Conservation (phyloP, 129 eudicot genomes). For the Artemisia argyi region DNA sequence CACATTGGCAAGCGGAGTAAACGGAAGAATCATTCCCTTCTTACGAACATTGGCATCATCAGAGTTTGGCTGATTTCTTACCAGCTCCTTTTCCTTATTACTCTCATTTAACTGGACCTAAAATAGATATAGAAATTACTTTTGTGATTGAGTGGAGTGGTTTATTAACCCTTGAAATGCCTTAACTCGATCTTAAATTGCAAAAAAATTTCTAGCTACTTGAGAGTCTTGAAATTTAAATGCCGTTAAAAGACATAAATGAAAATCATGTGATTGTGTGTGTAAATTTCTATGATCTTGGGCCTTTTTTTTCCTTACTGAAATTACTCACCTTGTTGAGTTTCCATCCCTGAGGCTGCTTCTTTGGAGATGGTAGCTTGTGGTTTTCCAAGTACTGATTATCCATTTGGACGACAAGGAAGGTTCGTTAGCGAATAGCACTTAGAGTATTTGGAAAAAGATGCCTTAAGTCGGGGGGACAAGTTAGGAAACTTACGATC, state of each 20-base stretch:
- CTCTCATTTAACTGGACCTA: too few species aligned
- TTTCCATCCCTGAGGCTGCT: constrained; percentile 22
- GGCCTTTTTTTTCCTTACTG: constrained; percentile 21
- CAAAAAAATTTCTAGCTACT: too few species aligned
- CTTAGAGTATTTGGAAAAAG: background rate
- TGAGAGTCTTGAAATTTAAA: background rate
- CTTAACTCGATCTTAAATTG: too few species aligned
- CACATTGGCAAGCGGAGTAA: constrained; percentile 46
- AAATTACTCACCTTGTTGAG: constrained; percentile 33
- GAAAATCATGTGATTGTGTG: constrained; percentile 22
- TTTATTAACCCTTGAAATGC: too few species aligned
- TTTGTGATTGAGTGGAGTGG: too few species aligned
- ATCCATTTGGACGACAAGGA: background rate
- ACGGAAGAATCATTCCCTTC: constrained; percentile 49
- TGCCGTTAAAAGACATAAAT: background rate
- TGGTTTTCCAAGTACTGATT: constrained; percentile 56
- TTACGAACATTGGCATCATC: constrained; percentile 21
- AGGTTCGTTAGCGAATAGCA: background rate
- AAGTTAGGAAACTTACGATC: constrained; percentile 33
- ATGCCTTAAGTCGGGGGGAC: background rate
- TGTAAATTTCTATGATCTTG: background rate
- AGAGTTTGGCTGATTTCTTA: constrained; percentile 7
- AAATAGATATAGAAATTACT: too few species aligned
- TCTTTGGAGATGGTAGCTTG: constrained; percentile 58
- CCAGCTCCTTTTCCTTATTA: background rate